Percentiles rank a stretch among this genome's conserved stretches.
These are phyloP conservation scores for Sisymbrium altissimum DNA, from an alignment of 345 rosid species.

Conservation along the genomic window DNA sequence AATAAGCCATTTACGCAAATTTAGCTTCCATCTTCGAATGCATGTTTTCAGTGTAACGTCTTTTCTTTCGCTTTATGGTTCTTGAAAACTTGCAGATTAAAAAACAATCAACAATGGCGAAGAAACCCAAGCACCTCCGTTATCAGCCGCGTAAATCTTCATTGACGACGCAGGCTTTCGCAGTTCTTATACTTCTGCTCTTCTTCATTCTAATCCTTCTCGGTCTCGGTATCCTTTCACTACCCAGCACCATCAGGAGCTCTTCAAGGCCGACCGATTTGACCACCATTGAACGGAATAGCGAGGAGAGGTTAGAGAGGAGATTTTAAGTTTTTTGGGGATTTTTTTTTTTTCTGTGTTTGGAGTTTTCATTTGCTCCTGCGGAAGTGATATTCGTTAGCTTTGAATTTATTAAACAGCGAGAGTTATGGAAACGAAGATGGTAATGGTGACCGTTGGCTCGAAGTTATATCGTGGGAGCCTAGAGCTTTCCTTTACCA, in stretches of 20 bases:
- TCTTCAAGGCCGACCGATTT: conserved; percentile 57
- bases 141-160: conserved; percentile 47
- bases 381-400: not conserved
- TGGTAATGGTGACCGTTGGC: conserved; percentile 57
- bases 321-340: not conserved
- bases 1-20: not conserved
- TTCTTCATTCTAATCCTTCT: conserved; percentile 60
- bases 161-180: conserved; percentile 36
- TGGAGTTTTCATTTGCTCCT: not conserved
- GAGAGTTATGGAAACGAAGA: conserved; percentile 41
- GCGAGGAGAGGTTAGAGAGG: conserved; percentile 33
- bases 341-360: not conserved
- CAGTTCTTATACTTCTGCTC: conserved; percentile 48
- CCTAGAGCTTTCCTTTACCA: conserved; percentile 85
- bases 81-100: not conserved
- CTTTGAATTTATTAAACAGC: not conserved
- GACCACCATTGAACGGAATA: conserved; percentile 45
- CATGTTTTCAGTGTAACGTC: conserved; percentile 16
- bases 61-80: not conserved
- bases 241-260: conserved; percentile 45
- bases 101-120: conserved; percentile 33
- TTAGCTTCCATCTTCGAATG: not conserved
- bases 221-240: conserved; percentile 57
- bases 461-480: conserved; percentile 89
- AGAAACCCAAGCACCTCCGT: conserved; percentile 58